phyloP scores from a whole-genome alignment of 208 protist genomes.

The Porcisia hertigi region DNA sequence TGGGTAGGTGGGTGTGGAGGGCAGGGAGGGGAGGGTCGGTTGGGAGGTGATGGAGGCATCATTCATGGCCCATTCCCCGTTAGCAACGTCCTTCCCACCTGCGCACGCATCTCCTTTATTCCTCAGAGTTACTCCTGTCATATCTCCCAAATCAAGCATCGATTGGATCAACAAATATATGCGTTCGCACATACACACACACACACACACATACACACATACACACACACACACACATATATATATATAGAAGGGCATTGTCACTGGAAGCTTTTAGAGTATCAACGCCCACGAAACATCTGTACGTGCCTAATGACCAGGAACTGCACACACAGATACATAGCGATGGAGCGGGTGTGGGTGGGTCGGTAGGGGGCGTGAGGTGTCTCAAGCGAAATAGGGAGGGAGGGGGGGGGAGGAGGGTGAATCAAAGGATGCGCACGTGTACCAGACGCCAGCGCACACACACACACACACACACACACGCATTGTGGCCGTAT shows the following conservation, averaged over 20 bases:
- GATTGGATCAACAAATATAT: neutral
- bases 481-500: neutral
- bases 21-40: neutral
- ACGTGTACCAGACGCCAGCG: neutral
- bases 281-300: neutral
- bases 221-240: constrained; percentile 10
- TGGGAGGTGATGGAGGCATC: neutral
- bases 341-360: neutral
- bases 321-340: neutral
- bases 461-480: constrained; percentile 8
- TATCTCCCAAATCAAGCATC: neutral
- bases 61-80: neutral
- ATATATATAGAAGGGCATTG: neutral
- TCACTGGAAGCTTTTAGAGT: neutral
- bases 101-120: neutral
- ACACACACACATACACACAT: neutral
- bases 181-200: neutral
- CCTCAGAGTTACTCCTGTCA: neutral
- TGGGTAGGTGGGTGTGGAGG: neutral
- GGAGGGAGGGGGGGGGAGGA: neutral
- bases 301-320: neutral
- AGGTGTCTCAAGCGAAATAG: neutral
- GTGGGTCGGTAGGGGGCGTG: too few relatives aligned
- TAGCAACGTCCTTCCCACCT: neutral
- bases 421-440: neutral